These are phyloP conservation scores for Ogataea philodendri DNA, from an alignment of 805 yeast genomes.

Conservation along the genomic window DNA sequence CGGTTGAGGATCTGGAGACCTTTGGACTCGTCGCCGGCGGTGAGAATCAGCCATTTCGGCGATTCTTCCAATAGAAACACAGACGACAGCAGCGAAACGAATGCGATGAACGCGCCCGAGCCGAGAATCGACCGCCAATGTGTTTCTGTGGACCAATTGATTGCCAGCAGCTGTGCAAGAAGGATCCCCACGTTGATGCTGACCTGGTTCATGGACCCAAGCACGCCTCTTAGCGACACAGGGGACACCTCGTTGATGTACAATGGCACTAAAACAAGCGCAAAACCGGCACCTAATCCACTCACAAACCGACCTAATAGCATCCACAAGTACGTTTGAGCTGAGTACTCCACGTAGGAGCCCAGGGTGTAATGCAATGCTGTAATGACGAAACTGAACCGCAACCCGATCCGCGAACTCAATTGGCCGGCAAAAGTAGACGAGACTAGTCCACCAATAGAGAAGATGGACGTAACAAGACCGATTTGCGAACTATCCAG, in stretches of 20 bases:
- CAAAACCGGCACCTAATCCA: conserved; percentile 86
- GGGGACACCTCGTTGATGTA: conserved; percentile 83
- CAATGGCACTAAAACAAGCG: conserved; percentile 82
- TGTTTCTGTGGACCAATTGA: conserved; percentile 58
- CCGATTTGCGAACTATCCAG: conserved; percentile 55
- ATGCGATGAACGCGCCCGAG: conserved; percentile 57
- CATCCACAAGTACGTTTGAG: conserved; percentile 44
- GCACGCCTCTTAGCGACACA: conserved; percentile 58
- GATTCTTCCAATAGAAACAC: conserved; percentile 60
- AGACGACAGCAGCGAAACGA: conserved; percentile 43
- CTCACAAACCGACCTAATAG: conserved; percentile 69
- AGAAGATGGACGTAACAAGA: conserved; percentile 70
- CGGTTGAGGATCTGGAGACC: conserved; percentile 32
- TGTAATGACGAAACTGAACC: conserved; percentile 49
- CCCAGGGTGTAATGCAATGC: conserved; percentile 57
- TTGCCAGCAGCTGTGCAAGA: conserved; percentile 71
- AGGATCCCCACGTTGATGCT: conserved; percentile 83
- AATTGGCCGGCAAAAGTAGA: conserved; percentile 65
- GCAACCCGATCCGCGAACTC: conserved; percentile 68
- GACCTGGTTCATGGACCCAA: conserved; percentile 90
- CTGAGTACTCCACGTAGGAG: conserved; percentile 54
- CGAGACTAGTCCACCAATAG: conserved; percentile 81
- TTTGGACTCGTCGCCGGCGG: conserved; percentile 39
- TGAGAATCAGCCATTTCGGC: conserved; percentile 71
- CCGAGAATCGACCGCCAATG: conserved; percentile 74